Evolutionary conservation across 108 stramenopile species (phyloP).

Genomic region (Pseudonitzschia pungens): DNA sequence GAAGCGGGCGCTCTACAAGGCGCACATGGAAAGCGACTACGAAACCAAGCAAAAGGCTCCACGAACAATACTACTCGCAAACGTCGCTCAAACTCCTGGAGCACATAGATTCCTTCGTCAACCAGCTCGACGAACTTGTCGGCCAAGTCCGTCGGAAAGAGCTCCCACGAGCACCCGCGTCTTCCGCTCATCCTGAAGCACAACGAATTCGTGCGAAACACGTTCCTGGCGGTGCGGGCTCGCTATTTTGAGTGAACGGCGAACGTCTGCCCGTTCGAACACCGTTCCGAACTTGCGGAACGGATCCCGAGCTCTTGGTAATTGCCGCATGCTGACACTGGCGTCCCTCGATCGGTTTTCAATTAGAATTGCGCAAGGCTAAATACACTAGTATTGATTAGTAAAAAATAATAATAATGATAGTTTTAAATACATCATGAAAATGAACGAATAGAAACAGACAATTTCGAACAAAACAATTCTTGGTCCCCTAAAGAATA

Average conservation of each 20-base stretch:
- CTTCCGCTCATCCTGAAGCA: constrained; percentile 25
- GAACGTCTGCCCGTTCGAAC: not conserved
- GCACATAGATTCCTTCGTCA: constrained; percentile 55
- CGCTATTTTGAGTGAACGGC: constrained; percentile 6
- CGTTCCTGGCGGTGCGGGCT: constrained; percentile 26
- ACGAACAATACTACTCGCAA: constrained; percentile 54
- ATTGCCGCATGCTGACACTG: too few species aligned
- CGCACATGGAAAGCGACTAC: constrained; percentile 49
- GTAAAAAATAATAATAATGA: too few species aligned
- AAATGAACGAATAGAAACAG: too few species aligned
- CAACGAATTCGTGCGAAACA: constrained; percentile 31
- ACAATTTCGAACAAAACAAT: too few species aligned
- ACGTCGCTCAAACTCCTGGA: constrained; percentile 49
- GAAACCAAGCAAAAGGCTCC: constrained; percentile 52
- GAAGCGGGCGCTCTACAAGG: constrained; percentile 45
- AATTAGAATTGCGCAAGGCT: too few species aligned
- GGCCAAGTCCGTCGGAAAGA: constrained; percentile 38
- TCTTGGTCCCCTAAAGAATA: too few species aligned
- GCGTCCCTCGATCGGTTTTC: too few species aligned
- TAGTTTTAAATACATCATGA: too few species aligned
- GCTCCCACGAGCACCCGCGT: constrained; percentile 46
- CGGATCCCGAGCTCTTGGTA: too few species aligned
- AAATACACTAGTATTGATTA: too few species aligned
- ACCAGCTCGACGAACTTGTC: constrained; percentile 47
- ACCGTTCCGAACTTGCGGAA: too few species aligned